Base-by-base conservation (phyloP, 106 monocot species). In the Dendrobium chrysotoxum region DNA sequence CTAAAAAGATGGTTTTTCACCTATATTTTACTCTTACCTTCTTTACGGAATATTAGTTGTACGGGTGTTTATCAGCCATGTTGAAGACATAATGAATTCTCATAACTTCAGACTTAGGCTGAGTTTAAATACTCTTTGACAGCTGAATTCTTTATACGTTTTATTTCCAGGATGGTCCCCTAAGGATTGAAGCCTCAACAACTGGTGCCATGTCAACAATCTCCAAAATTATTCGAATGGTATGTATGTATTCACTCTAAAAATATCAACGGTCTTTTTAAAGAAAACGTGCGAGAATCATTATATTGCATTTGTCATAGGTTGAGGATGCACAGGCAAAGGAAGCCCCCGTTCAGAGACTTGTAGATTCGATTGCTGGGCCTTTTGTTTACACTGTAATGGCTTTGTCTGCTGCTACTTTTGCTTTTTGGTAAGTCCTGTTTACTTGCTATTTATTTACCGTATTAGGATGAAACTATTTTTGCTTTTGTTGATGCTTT, bases 331-430 rank as follows among this genome's bases (percentile, higher is more conserved):
- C 98, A 80, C 98, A 99, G 79, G 87, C 89, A 46, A 86, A 83
- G 57, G 95, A 93, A 91, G 98, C 98, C 81, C 95, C 95, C 68
- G 86, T 99, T 82, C 98, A 99, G 77, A 93, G 98, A 80, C 93
- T 95, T 78, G 98, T 95, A 74, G 98, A 99, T 95, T 82, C 81
- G 79, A 99, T 99, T 88, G 98, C 98, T 35, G 98, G 98, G 25
- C 95, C 98, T 77, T 99, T 99, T 90, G 98, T 95, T 2, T 99
- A 95, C 82, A 93, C 84, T 83, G 93, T 99, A 76, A 95, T 99
- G 95, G 82, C 86, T 20, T 46, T 95, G 26, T 88, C 98, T 38
- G 92, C 89, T 83, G 90, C 90, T 74, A 99, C 98, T 53, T 99
- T 95, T 90, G 77, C 85, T 47, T 99, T 99, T 79, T 99, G 98